Evolutionary conservation across 176 grass and related monocot genomes (phyloP).

Genomic region (Dendrocalamus sinicus): DNA sequence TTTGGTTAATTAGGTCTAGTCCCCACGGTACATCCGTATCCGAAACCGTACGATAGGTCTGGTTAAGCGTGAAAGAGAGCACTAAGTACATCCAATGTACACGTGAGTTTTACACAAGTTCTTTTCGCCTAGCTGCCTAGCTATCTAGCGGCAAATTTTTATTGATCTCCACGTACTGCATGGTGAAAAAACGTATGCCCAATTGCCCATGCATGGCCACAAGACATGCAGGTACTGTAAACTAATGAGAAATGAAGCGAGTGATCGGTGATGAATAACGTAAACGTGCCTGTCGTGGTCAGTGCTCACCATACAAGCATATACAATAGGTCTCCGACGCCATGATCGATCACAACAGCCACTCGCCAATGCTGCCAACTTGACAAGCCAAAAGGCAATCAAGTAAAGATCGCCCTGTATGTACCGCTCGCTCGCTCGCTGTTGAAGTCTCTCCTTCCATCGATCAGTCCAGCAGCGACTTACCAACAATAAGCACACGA

Average conservation of each 20-base stretch:
- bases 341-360: background rate
- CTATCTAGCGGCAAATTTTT: background rate
- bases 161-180: background rate
- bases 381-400: background rate
- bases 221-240: background rate
- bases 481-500: conserved; percentile 9
- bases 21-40: no score
- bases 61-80: background rate
- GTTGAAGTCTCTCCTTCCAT: background rate
- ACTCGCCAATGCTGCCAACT: background rate
- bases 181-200: background rate
- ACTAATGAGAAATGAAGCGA: background rate
- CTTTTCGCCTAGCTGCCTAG: background rate
- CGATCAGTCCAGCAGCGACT: conserved; percentile 1
- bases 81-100: background rate
- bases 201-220: background rate
- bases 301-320: background rate
- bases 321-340: background rate
- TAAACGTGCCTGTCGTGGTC: conserved; percentile 15
- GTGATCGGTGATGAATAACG: background rate
- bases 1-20: no score
- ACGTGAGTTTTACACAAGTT: background rate
- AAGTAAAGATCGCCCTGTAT: background rate
- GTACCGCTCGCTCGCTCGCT: no score
- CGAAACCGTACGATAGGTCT: background rate